phyloP scores from a whole-genome alignment of 2,329 filamentous ascomycete genomes.

The Colletotrichum costaricense region DNA sequence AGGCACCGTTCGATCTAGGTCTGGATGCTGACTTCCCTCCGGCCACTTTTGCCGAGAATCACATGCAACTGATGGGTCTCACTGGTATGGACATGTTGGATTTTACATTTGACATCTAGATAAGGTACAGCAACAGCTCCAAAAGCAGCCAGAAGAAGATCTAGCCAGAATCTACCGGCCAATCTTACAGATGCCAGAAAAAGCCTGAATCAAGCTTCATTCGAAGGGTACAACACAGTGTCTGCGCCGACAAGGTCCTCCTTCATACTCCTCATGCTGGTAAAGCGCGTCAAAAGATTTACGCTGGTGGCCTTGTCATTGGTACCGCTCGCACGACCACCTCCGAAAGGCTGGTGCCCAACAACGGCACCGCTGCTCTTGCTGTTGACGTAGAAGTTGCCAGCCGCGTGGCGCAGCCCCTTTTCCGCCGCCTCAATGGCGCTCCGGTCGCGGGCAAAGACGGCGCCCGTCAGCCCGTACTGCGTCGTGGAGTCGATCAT shows the following conservation, averaged over 20 bases:
- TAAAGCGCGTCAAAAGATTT: conserved; percentile 73
- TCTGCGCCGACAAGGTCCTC: conserved; percentile 77
- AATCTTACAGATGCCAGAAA: too few relatives aligned
- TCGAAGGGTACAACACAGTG: conserved; percentile 77
- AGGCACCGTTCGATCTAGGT: too few relatives aligned
- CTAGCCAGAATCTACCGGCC: too few relatives aligned
- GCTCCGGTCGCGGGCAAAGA: conserved; percentile 78
- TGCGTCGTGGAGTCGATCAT: conserved; percentile 78
- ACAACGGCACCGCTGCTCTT: conserved; percentile 82
- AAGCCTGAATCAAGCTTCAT: conserved; percentile 62
- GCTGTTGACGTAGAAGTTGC: conserved; percentile 90
- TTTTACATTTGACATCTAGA: conserved; percentile 19
- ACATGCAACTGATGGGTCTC: conserved; percentile 38
- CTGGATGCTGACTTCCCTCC: conserved; percentile 11
- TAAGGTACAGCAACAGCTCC: too few relatives aligned
- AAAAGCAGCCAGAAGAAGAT: too few relatives aligned
- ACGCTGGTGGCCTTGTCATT: conserved; percentile 79
- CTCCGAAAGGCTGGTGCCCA: conserved; percentile 79
- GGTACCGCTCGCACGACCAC: conserved; percentile 74
- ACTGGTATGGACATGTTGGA: conserved; percentile 40
- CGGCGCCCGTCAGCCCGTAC: conserved; percentile 81
- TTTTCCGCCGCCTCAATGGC: conserved; percentile 77
- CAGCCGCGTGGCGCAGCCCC: conserved; percentile 76
- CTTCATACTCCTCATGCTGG: conserved; percentile 76
- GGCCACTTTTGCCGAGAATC: conserved; percentile 36